These are phyloP conservation scores for Monilinia fructigena DNA, from an alignment of 2,329 filamentous ascomycete species.

Conservation along the genomic window DNA sequence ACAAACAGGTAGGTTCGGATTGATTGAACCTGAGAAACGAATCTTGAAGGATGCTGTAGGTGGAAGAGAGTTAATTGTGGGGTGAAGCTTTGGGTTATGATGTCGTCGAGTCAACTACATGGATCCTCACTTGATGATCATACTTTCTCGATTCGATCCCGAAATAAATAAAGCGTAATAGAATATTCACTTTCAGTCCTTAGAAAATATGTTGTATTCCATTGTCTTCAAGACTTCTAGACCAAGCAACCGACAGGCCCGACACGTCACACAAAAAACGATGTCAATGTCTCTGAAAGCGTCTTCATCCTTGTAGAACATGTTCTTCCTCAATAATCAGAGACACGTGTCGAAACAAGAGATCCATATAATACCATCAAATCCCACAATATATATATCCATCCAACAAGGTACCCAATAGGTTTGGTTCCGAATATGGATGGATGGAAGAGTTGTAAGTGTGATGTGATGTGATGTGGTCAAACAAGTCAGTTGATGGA, in stretches of 20 bases:
- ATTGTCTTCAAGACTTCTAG: neutral
- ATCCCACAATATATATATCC: neutral
- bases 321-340: neutral
- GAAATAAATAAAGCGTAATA: too few species aligned
- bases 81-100: neutral
- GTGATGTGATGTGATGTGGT: neutral
- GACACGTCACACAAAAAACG: conserved; percentile 15
- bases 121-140: neutral
- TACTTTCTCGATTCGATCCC: neutral
- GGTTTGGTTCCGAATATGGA: neutral
- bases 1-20: neutral
- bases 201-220: neutral
- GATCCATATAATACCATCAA: neutral
- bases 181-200: neutral
- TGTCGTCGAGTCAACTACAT: neutral
- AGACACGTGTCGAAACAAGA: conserved; percentile 14
- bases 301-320: conserved; percentile 1
- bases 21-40: neutral
- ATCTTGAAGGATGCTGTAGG: neutral
- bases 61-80: neutral
- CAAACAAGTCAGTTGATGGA: neutral
- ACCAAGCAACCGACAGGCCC: neutral
- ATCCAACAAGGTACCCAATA: neutral
- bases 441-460: neutral
- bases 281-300: conserved; percentile 1